A percentile compares a stretch with the other conserved stretches of the same genome.
phyloP scores from a whole-genome alignment of 2,329 filamentous ascomycete species.

The Juglanconis sp. region DNA sequence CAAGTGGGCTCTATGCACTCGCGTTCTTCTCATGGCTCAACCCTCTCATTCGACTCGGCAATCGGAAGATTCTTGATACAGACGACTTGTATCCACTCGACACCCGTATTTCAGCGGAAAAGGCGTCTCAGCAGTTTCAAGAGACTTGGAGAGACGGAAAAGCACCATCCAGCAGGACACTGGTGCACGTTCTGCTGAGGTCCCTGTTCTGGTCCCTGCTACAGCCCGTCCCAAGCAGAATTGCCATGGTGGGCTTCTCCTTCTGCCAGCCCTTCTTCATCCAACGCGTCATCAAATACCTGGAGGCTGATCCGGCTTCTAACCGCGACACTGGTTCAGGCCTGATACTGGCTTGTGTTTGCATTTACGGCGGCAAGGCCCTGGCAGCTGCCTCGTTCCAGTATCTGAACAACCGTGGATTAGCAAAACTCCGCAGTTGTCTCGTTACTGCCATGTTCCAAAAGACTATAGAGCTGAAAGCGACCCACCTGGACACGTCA shows the following conservation, averaged over 20 bases:
- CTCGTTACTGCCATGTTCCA: slow-evolving; percentile 32
- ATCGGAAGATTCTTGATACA: slow-evolving; percentile 5
- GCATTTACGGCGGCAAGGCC: slow-evolving; percentile 33
- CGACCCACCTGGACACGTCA: slow-evolving; percentile 4
- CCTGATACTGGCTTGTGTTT: slow-evolving; percentile 28
- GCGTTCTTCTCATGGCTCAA: slow-evolving; percentile 22
- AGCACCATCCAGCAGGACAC: slow-evolving; percentile 10
- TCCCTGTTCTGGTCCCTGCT: slow-evolving; percentile 19
- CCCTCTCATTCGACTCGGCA: slow-evolving; percentile 11
- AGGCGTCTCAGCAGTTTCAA: slow-evolving; percentile 6
- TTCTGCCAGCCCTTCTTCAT: slow-evolving; percentile 44
- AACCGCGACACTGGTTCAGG: slow-evolving; percentile 27
- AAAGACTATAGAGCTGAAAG: slow-evolving; percentile 27
- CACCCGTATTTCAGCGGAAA: slow-evolving; percentile 20
- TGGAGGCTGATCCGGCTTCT: slow-evolving; percentile 22
- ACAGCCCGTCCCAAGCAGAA: slow-evolving; percentile 32
- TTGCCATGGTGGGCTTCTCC: slow-evolving; percentile 35
- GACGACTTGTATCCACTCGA: slow-evolving; percentile 19
- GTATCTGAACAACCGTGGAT: slow-evolving; percentile 27
- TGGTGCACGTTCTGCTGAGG: slow-evolving; percentile 28
- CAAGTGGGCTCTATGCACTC: slow-evolving; percentile 20
- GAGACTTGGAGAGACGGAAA: background rate
- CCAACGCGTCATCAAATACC: slow-evolving; percentile 32
- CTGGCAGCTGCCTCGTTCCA: slow-evolving; percentile 29
- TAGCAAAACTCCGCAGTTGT: slow-evolving; percentile 22